These are phyloP conservation scores for Takashimella koratensis DNA, from an alignment of 1,284 basidiomycete species.

Conservation along the genomic window DNA sequence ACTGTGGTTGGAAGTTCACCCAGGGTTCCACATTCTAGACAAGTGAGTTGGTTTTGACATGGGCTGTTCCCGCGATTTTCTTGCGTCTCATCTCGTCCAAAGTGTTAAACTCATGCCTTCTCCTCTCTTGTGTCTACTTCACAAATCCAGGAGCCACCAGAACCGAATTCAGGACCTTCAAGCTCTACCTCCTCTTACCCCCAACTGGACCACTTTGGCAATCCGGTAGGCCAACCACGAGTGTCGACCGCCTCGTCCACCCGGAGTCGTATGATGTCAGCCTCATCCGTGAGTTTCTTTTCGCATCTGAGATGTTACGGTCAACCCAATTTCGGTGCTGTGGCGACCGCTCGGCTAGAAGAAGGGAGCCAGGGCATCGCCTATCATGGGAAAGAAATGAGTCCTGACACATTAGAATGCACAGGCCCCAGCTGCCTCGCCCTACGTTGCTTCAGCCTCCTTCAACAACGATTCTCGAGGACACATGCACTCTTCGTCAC, in stretches of 20 bases:
- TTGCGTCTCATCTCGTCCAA: too few species aligned
- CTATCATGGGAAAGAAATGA: too few species aligned
- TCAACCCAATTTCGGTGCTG: too few species aligned
- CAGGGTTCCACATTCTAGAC: constrained; percentile 10
- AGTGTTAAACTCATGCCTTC: neutral
- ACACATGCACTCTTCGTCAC: constrained; percentile 22
- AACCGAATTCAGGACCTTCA: constrained; percentile 10
- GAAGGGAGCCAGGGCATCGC: too few species aligned
- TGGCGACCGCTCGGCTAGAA: too few species aligned
- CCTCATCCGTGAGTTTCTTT: constrained; percentile 28
- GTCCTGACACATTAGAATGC: constrained; percentile 1
- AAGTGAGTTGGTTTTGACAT: constrained; percentile 11
- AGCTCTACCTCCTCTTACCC: constrained; percentile 16
- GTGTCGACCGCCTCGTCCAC: constrained; percentile 12
- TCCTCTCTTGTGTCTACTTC: neutral
- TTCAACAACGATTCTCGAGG: constrained; percentile 34
- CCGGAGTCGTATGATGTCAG: constrained; percentile 27
- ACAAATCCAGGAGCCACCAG: constrained; percentile 13
- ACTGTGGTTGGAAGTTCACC: constrained; percentile 5
- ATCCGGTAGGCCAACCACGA: constrained; percentile 6
- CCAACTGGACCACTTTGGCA: constrained; percentile 20
- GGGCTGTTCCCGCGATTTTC: neutral
- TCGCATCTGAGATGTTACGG: neutral
- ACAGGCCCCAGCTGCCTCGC: constrained; percentile 39
- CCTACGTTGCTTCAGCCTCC: constrained; percentile 30